Conservation (phyloP, 139 green algal genomes). For the Tetradesmus obliquus region DNA sequence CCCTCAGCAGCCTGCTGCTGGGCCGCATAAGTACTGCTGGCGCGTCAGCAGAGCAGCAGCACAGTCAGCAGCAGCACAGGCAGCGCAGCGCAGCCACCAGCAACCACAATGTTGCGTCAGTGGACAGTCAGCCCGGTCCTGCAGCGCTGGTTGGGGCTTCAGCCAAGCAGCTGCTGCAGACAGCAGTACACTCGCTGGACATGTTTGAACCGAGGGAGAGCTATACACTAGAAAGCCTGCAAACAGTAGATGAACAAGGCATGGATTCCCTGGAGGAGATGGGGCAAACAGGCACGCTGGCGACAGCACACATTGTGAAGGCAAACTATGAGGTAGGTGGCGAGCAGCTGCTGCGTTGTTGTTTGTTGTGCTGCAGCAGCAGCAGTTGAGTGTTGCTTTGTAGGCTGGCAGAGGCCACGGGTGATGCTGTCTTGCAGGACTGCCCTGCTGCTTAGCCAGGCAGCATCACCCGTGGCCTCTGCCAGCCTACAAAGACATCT, state of each 20-base stretch:
- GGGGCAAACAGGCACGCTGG: background rate
- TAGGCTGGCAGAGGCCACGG: background rate
- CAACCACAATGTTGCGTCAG: background rate
- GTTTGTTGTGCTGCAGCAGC: background rate
- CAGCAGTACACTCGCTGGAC: slow-evolving; percentile 50
- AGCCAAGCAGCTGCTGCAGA: slow-evolving; percentile 52
- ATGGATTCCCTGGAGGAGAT: slow-evolving; percentile 31
- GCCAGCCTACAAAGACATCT: too few relatives aligned
- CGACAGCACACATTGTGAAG: slow-evolving; percentile 36
- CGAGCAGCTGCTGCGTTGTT: background rate
- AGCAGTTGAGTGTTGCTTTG: background rate
- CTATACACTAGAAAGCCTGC: slow-evolving; percentile 38
- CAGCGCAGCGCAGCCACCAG: background rate
- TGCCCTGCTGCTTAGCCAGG: background rate
- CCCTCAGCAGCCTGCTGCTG: background rate
- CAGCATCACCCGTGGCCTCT: background rate
- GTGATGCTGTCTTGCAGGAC: background rate
- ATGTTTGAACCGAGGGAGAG: slow-evolving; percentile 40
- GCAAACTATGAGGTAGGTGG: slow-evolving; percentile 37
- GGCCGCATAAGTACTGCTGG: background rate
- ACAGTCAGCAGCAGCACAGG: slow-evolving; percentile 6
- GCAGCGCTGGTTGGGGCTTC: slow-evolving; percentile 10
- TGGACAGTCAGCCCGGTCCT: background rate
- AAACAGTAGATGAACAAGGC: slow-evolving; percentile 24
- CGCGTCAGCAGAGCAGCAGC: slow-evolving; percentile 13